Evolutionary conservation across 768 basidiomycete species (phyloP).

Genomic region (Russula sp.): DNA sequence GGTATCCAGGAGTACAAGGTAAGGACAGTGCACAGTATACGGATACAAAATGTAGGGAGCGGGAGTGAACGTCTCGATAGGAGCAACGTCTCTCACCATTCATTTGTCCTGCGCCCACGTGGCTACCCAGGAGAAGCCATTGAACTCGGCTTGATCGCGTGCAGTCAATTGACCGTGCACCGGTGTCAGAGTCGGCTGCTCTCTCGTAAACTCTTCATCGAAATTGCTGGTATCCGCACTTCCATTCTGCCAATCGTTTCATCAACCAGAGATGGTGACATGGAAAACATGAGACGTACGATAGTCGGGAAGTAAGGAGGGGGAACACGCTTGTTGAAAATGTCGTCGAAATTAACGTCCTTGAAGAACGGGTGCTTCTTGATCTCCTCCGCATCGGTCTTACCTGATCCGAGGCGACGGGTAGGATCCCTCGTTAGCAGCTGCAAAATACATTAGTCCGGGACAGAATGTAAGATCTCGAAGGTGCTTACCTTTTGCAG

Average conservation of each 20-base stretch:
- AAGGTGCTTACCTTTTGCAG: slow-evolving; percentile 71
- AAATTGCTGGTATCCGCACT: slow-evolving; percentile 90
- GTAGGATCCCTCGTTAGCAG: slow-evolving; percentile 87
- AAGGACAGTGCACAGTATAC: slow-evolving; percentile 12
- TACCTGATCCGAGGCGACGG: slow-evolving; percentile 87
- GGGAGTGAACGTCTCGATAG: slow-evolving; percentile 30
- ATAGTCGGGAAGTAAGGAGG: slow-evolving; percentile 97
- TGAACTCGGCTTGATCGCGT: slow-evolving; percentile 92
- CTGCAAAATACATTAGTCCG: slow-evolving; percentile 42
- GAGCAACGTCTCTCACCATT: slow-evolving; percentile 22
- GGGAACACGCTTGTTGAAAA: slow-evolving; percentile 95
- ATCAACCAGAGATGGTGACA: slow-evolving; percentile 6
- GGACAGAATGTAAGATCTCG: background rate
- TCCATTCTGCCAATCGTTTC: slow-evolving; percentile 54
- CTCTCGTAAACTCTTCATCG: slow-evolving; percentile 94
- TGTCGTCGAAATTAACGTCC: slow-evolving; percentile 95
- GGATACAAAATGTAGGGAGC: slow-evolving; percentile 8
- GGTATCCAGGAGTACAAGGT: slow-evolving; percentile 36
- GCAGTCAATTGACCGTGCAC: slow-evolving; percentile 91
- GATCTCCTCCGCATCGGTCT: slow-evolving; percentile 94
- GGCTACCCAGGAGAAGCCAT: slow-evolving; percentile 90
- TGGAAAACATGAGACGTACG: slow-evolving; percentile 47
- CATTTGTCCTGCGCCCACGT: slow-evolving; percentile 40
- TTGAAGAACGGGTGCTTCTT: slow-evolving; percentile 98
- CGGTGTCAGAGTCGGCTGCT: slow-evolving; percentile 95